Evolutionary conservation across 2,329 filamentous ascomycete genomes (phyloP), one percentile per base, ranked within the genome.

Genomic region (Alternaria triticimaculans): DNA sequence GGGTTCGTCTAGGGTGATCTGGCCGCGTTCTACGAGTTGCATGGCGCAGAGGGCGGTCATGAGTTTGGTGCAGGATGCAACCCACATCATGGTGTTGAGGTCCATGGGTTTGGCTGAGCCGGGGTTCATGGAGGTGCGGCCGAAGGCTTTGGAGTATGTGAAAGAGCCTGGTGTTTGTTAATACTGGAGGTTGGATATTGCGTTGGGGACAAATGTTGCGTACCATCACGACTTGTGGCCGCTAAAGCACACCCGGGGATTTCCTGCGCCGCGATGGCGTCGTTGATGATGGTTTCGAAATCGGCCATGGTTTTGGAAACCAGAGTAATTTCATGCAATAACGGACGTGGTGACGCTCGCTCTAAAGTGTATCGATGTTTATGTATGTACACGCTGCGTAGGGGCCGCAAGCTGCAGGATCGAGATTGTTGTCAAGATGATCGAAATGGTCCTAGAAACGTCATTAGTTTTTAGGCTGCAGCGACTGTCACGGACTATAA

Each of bases 11-110:
- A 81, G 72, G 2, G 62, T 62, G 12, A 79, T 50, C 4, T 74
- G 68, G 4, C 77, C 77, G 25, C 69, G 70, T 45, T 81, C 79
- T 0, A 81, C 77, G 43, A 76, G 72, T 50, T 81, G 75, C 65
- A 80, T 65, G 4, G 66, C 70, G 43, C 70, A 73, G 33, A 81
- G 73, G 1, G 72, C 71, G 2, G 78, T 78, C 68, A 81, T 72
- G 18, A 81, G 72, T 62, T 81, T 81, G n/a, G 77, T 80, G 69
- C 77, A 80, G 4, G 76, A 79, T 8, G 79, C 78, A 14, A 80
- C 72, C 78, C 78, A 81, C 75, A 80, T 78, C 8, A 76, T 65
- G 8, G 66, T 74, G n/a, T 75, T 49, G 26, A 68, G 61, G 0
- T 82, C 15, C 30, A 74, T 30, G 56, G 71, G 62, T 51, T 69